Evolutionary conservation across 2,329 filamentous ascomycete genomes (phyloP), one percentile per base, ranked within the genome.

Genomic region (Colletotrichum neosansevieriae): DNA sequence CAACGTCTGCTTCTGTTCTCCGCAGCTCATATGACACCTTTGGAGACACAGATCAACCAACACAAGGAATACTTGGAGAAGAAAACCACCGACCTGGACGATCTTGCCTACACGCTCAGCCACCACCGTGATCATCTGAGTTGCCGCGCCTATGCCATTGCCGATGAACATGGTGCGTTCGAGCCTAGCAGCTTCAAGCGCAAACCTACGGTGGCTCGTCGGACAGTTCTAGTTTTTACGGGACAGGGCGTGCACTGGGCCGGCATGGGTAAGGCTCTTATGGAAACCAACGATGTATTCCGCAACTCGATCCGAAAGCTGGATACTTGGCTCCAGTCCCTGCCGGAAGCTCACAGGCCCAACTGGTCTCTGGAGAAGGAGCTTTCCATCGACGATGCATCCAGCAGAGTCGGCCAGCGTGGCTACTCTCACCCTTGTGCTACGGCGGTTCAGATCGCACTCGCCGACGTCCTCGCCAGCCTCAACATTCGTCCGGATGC

Each of bases 401-500:
- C 75, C 36, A 69, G 77, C 47, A 69, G 72, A 5, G 78, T 73
- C 2, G 32, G 60, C 0, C 5, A 75, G 12, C 74, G 75, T 1
- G 75, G 73, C 13, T 49, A 69, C 17, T 65, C 60, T 19, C 60
- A 69, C 34, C 75, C 80, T 1, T 51, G 77, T 2, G 80, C 76
- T 51, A 80, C 79, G 2, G 74, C 74, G 5, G 67, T 78, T 6
- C 79, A 84, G 66, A 74, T 85, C 11, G 80, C 73, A 0, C 71
- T 86, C 0, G 75, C 83, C 0, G 77, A 83, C 13, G 71, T 81
- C 0, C 75, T 85, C 3, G 40, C 45, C 0, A 67, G 70, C 1
- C 74, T 74, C 58, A 75, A 77, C 0, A 69, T 85, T 29, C 57
- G 49, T 1, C 78, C 80, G 0, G 32, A 71, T 6, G 77, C 74